Base-by-base conservation (phyloP, 192 early-diverging fungal species). In the Entomortierella lignicola region DNA sequence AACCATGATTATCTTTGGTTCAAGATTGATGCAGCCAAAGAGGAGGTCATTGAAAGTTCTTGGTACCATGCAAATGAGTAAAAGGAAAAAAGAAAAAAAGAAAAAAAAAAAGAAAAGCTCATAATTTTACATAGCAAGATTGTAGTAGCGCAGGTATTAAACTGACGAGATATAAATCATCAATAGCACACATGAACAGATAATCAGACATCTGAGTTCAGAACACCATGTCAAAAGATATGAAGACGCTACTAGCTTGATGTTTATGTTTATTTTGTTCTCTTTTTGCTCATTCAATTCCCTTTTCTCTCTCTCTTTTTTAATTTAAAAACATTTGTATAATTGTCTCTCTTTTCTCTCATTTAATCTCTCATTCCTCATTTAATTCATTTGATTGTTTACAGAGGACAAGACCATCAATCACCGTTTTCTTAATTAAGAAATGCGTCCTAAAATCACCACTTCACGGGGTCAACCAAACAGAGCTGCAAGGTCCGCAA, bases 1-100 rank as follows among this genome's bases (percentile, higher is more conserved):
- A 79, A 79, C 57, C 83, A 84, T 31, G 81, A 84, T 31, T 86
- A 83, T 43, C 52, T 79, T 1, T 79, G 75, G 75, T 79, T 79
- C 58, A 65, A 86, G 79, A 59, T 86, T 43, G 83, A 86, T 77
- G 71, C 79, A 30, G 41, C 34, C 51, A 74, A 72, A n/a, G 85
- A 86, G 57, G 53, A 75, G 12, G 85, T 86, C 37, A 58, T 84
- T 21, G 61, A 79, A 57, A 79, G 75, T 62, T 69, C 66, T 5
- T 79, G 75, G 75, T 79, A 79, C 57, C 75, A 79, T 50, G 75
- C 75, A 0, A 66, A 66, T 30, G 75, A 79, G 42, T 79, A 70
- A 47, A 47, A 47, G 4, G 20, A 12, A 20, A 47, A 47, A 47
- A 4, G 44, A 47, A 11, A 11, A 15, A 47, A 15, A 47, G 44